Evolutionary conservation across 345 rosid genomes (phyloP).

Genomic region (Turritis glabra): DNA sequence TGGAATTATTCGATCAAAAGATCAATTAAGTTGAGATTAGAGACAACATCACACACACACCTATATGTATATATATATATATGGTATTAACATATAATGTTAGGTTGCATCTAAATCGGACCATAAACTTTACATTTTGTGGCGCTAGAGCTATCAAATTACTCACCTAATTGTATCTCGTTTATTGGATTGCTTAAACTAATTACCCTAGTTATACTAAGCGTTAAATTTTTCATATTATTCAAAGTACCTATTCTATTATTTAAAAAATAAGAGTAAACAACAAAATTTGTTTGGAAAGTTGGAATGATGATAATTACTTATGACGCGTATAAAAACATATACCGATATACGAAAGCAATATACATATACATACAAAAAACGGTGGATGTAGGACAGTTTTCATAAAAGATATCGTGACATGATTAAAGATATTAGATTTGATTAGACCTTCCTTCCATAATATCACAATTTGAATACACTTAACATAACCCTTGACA

Average conservation of each 20-base stretch:
- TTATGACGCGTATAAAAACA: no score
- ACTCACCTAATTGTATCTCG: slow-evolving; percentile 11
- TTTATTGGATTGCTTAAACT: not conserved
- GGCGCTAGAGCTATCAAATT: slow-evolving; percentile 22
- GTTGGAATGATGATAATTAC: not conserved
- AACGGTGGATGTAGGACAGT: slow-evolving; percentile 2
- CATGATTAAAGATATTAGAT: not conserved
- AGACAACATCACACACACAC: not conserved
- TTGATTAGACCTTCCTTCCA: slow-evolving; percentile 27
- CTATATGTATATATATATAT: not conserved
- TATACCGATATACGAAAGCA: no score
- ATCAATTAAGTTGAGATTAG: not conserved
- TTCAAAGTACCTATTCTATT: not conserved
- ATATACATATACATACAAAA: not conserved
- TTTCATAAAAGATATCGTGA: slow-evolving; percentile 25
- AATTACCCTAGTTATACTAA: not conserved
- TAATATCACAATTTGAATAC: slow-evolving; percentile 2
- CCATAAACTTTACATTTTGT: slow-evolving; percentile 9
- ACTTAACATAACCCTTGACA: slow-evolving; percentile 23
- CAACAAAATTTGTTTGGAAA: not conserved
- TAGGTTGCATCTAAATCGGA: slow-evolving; percentile 18
- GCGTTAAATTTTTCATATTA: not conserved
- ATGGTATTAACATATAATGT: not conserved
- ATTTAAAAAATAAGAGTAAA: not conserved
- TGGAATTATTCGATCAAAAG: not conserved